Conservation (phyloP, 331 rosid species). For the Stylosanthes scabra region DNA sequence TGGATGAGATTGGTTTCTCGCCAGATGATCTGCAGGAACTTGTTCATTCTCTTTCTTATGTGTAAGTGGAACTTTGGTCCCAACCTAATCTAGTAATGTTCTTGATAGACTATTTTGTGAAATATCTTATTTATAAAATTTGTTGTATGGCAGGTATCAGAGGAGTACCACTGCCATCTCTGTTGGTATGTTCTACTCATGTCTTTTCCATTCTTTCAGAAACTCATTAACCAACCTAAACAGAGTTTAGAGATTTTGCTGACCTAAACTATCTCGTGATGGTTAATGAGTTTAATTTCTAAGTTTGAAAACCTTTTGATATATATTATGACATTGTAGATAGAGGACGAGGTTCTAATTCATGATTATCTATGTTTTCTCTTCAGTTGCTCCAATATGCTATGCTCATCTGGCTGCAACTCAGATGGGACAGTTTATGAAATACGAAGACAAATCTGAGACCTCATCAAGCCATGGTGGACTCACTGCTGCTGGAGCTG, state of each 20-base stretch:
- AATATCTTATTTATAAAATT: not conserved
- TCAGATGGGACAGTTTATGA: slow-evolving; percentile 80
- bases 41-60: slow-evolving; percentile 91
- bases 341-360: not conserved
- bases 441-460: slow-evolving; percentile 84
- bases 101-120: not conserved
- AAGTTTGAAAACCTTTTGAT: too few relatives aligned
- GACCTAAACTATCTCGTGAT: too few relatives aligned
- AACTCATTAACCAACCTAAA: too few relatives aligned
- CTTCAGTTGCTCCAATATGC: slow-evolving; percentile 90
- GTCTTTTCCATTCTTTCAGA: not conserved
- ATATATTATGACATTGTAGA: not conserved
- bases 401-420: slow-evolving; percentile 94
- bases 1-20: slow-evolving; percentile 82
- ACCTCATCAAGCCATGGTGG: slow-evolving; percentile 89
- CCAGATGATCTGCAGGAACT: slow-evolving; percentile 90
- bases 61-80: slow-evolving; percentile 60
- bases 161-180: slow-evolving; percentile 98
- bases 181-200: slow-evolving; percentile 60
- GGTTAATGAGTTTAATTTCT: too few relatives aligned
- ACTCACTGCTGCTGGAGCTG: slow-evolving; percentile 54
- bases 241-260: too few relatives aligned
- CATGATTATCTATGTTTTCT: not conserved
- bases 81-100: not conserved
- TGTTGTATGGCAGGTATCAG: slow-evolving; percentile 67